Base-by-base conservation (phyloP, 2,329 filamentous ascomycete genomes). In the Xylariaceae sp. region DNA sequence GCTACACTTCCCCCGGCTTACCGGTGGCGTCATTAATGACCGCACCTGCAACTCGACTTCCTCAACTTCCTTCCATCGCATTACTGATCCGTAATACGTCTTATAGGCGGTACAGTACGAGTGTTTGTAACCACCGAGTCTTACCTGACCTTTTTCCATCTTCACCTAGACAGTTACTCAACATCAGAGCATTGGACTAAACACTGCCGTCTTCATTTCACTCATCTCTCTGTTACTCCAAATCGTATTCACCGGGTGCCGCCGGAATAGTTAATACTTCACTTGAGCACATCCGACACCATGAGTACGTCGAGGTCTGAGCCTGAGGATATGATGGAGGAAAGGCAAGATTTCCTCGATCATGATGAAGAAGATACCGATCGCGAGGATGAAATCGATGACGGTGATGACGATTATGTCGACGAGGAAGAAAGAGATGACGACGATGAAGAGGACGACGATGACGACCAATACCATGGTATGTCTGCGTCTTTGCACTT, bases 401-500 rank as follows among this genome's bases (percentile, higher is more conserved):
- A 66, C 53, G 67, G 68, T 18, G 59, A 66, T 11, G 64, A 66
- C 44, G 67, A 68, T 52, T 66, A 68, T 3, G 57, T 58, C 1
- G 58, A 60, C 1, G 55, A 60, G n/a, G 65, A 66, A 17, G 65
- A 67, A 1, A 65, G 68, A 13, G 68, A 68, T 4, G 68, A 71
- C 1, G 66, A 62, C 2, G 66, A 69, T 17, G 65, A 72, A 9
- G 67, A 71, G 37, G 59, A 59, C 8, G 67, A 67, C 2, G 66
- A 67, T 3, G 66, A 69, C 1, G 71, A 72, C n/a, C 67, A 71
- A 45, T 72, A 68, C 60, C 69, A 72, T 51, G 70, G 71, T 73
- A 64, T 50, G 58, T 49, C 50, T 17, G 13, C 35, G 7, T 34
- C 30, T 47, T 49, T 30, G 23, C 23, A 30, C 23, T 34, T 45